Base-by-base conservation (phyloP, 768 basidiomycete species). In the Amanita fuliginea region DNA sequence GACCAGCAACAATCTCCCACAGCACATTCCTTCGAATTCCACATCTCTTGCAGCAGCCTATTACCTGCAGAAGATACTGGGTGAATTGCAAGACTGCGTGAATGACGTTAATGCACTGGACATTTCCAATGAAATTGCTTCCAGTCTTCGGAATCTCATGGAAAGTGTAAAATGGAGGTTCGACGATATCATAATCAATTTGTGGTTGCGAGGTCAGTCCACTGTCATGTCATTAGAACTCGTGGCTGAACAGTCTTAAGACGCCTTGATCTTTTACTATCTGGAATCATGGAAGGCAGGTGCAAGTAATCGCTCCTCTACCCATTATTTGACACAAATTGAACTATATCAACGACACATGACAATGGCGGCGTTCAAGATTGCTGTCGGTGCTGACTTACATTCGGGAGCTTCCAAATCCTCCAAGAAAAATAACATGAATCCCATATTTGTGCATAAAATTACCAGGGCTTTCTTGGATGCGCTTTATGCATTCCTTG, bases 101-200 rank as follows among this genome's bases (percentile, higher is more conserved):
- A 83, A 76, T 55, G 96, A 99, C 56, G 62, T 95, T 24, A 77
- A 77, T 41, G 74, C 70, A 6, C 78, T 92, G 68, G 93, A 93
- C 51, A 80, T 98, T 32, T 80, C 83, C 1, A 72, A 69, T n/a
- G 93, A 95, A 51, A 78, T 72, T 4, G 66, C 72, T n/a, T 70
- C 76, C 37, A 80, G 73, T 39, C 60, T 96, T 49, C 86, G 78
- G 61, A 78, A 72, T 53, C 66, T 98, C 26, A 62, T 95, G 55
- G 89, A 92, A 54, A 88, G 80, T 51, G 76, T 80, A 8, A 77
- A 85, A 60, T 95, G 95, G 92, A 79, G 81, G 54, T 93, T 97
- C 60, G 81, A 80, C 45, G 90, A 95, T 58, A 73, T 86, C 16
- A 74, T 97, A 18, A 74, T 85, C 40, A 73, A 73, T 14, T 71